These are phyloP conservation scores for Mucor lusitanicus DNA, from an alignment of 371 early-diverging fungal genomes.

Conservation along the genomic window DNA sequence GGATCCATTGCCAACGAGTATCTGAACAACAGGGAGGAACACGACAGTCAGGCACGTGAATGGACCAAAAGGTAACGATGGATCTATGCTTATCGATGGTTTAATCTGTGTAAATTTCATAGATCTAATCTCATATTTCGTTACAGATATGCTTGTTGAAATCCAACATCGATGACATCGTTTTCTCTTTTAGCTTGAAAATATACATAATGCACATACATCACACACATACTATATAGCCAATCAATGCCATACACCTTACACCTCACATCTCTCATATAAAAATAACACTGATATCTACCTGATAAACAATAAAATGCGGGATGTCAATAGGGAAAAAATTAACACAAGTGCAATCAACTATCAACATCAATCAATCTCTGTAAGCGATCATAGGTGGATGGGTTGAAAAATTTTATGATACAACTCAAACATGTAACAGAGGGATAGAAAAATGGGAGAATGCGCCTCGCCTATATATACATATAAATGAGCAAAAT, in stretches of 20 bases:
- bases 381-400: not conserved
- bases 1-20: conserved; percentile 93
- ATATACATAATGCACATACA: not conserved
- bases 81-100: not conserved
- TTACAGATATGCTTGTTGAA: conserved; percentile 19
- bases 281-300: not conserved
- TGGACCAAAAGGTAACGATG: conserved; percentile 81
- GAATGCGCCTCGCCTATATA: not conserved
- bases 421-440: conserved; percentile 2
- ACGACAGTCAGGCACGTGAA: conserved; percentile 90
- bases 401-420: not conserved
- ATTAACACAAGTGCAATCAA: not conserved
- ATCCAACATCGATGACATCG: not conserved
- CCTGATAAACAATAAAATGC: not conserved
- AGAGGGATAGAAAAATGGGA: not conserved
- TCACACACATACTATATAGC: not conserved
- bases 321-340: not conserved
- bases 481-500: not conserved
- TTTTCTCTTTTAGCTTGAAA: not conserved
- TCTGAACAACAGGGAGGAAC: conserved; percentile 82
- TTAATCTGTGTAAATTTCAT: conserved; percentile 1
- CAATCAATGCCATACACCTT: not conserved
- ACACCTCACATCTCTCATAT: not conserved
- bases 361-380: not conserved
- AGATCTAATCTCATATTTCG: conserved; percentile 11